These are phyloP conservation scores for Sphaerostilbella broomeana DNA, from an alignment of 2,329 filamentous ascomycete species.

Conservation along the genomic window DNA sequence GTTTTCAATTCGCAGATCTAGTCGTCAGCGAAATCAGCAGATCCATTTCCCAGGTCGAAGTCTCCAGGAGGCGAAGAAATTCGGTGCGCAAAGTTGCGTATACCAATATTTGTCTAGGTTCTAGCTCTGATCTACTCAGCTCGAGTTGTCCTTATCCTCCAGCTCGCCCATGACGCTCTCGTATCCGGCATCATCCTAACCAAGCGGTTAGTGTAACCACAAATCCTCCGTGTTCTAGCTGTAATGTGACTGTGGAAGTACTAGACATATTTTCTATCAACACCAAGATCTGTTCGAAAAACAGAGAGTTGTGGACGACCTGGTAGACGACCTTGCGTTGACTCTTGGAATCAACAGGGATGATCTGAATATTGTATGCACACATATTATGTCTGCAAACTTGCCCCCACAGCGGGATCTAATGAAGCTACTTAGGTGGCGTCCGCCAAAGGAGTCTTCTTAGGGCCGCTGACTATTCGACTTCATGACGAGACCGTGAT, in stretches of 20 bases:
- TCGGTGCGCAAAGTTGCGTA: slow-evolving; percentile 34
- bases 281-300: slow-evolving; percentile 64
- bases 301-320: slow-evolving; percentile 61
- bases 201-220: slow-evolving; percentile 45
- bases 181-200: slow-evolving; percentile 49
- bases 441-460: slow-evolving; percentile 64
- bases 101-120: neutral
- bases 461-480: slow-evolving; percentile 48
- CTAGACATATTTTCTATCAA: slow-evolving; percentile 74
- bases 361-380: slow-evolving; percentile 61
- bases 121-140: slow-evolving; percentile 32
- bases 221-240: no score
- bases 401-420: no score
- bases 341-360: slow-evolving; percentile 60
- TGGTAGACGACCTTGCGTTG: slow-evolving; percentile 67
- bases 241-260: neutral
- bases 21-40: slow-evolving; percentile 14
- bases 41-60: slow-evolving; percentile 43
- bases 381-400: no score
- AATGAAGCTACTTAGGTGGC: slow-evolving; percentile 48
- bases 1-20: slow-evolving; percentile 19
- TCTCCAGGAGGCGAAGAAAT: slow-evolving; percentile 42
- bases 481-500: slow-evolving; percentile 38
- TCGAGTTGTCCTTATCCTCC: slow-evolving; percentile 51
- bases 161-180: slow-evolving; percentile 53